Evolutionary conservation across 2,329 filamentous ascomycete species (phyloP).

Genomic region (Colletotrichum shisoi): DNA sequence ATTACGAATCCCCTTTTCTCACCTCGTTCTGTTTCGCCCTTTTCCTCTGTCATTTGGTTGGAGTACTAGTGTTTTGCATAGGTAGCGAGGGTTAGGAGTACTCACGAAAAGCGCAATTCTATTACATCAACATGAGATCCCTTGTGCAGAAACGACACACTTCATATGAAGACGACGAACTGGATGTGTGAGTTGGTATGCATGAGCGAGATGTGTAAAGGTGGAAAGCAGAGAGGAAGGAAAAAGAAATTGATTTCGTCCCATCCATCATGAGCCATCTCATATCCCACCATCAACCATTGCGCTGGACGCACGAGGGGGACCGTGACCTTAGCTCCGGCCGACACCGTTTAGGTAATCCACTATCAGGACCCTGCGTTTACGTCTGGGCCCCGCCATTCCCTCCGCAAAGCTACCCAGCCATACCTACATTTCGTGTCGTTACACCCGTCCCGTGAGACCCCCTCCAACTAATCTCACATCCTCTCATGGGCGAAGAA

Average conservation of each 20-base stretch:
- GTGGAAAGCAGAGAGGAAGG: neutral
- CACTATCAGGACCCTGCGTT: conserved; percentile 7
- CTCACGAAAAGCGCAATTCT: neutral
- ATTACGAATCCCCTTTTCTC: conserved; percentile 20
- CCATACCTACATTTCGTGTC: neutral
- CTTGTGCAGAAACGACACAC: neutral
- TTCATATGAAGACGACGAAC: no score
- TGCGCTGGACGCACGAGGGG: neutral
- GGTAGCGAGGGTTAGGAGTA: conserved; percentile 27
- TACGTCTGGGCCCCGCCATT: conserved; percentile 20
- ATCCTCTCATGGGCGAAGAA: no score
- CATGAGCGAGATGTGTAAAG: no score
- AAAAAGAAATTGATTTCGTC: neutral
- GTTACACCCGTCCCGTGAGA: conserved; percentile 1
- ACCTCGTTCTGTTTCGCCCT: neutral
- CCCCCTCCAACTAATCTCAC: neutral
- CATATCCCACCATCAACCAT: conserved; percentile 2
- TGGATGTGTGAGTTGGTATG: neutral
- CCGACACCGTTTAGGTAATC: conserved; percentile 29
- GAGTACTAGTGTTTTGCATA: conserved; percentile 26
- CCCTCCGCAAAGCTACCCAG: conserved; percentile 3
- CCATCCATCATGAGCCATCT: conserved; percentile 2
- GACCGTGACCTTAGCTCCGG: neutral
- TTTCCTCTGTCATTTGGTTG: neutral
- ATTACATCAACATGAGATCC: neutral